Evolutionary conservation across 352 stramenopile genomes (phyloP), one percentile per base, ranked within the genome.

Genomic region (Pythium brassicae): DNA sequence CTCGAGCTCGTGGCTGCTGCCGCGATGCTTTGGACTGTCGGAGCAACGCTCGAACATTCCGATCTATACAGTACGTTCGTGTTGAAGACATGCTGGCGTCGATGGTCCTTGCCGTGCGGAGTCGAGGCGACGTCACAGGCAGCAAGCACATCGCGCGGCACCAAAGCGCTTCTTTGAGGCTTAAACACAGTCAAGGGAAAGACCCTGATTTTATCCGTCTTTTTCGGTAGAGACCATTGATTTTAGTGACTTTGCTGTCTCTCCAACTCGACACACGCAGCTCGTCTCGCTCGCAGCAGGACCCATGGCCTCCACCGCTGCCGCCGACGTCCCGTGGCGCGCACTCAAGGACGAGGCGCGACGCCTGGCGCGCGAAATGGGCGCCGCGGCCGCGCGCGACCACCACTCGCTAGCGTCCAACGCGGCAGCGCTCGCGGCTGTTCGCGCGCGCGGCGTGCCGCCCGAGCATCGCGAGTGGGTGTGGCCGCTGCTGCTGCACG

Each of bases 401-500:
- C 78, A 92, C 59, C 82, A 92, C 65, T 83, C 78, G 52, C 63
- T 92, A 29, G 57, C 68, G 22, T 71, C 71, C 20, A 72, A 69
- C 27, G 58, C 64, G 34, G 59, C 62, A n/a, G 57, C 82, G 22
- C 79, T 84, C 62, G 68, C 68, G 53, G 57, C 71, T 20, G 76
- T 89, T 43, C 78, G 79, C 35, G 61, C 64, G 35, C 75, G 82
- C 32, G 82, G 82, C 20, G 61, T 92, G 26, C 82, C 82, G 23
- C 26, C 65, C 6, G 75, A 83, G 64, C 82, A 92, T 62, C 82
- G 82, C 63, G 77, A 89, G 60, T 92, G 82, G 82, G 75, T 76
- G 19, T 92, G 82, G 82, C 82, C 82, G 46, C 78, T 89, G 48
- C 62, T 92, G 44, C 62, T 92, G 42, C 77, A 89, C 44, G 67